Conservation (phyloP, 139 green algal species). For the Eudorina sp. region DNA sequence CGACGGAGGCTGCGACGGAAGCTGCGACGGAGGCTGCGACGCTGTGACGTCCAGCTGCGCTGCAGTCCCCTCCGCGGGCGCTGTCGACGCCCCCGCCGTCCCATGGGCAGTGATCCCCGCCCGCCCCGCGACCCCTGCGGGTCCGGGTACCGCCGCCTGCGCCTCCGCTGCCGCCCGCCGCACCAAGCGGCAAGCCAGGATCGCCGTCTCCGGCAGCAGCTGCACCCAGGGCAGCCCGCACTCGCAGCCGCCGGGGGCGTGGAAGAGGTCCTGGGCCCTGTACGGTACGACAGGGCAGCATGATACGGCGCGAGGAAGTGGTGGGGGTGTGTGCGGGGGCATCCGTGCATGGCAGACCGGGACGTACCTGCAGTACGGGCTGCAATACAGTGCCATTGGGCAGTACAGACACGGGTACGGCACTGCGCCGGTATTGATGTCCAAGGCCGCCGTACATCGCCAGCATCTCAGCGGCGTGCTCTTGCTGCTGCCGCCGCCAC, state of each 20-base stretch:
- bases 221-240: conserved; percentile 67
- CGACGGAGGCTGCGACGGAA: neutral
- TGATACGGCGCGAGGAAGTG: neutral
- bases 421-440: neutral
- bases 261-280: conserved; percentile 34
- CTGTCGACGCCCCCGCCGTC: neutral
- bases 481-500: neutral
- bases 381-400: conserved; percentile 64
- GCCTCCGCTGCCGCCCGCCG: neutral
- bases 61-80: too few species aligned
- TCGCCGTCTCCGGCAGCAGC: conserved; percentile 63
- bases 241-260: conserved; percentile 56
- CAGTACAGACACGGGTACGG: conserved; percentile 53
- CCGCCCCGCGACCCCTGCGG: neutral
- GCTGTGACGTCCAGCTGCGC: too few species aligned
- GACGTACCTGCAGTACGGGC: conserved; percentile 17
- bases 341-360: too few species aligned
- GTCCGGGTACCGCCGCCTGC: neutral
- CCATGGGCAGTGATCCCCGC: neutral
- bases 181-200: conserved; percentile 57
- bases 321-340: neutral
- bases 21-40: too few species aligned
- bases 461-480: conserved; percentile 34
- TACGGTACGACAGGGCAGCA: neutral
- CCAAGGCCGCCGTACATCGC: conserved; percentile 33